phyloP scores from a whole-genome alignment of 352 stramenopile species.

The Phytophthora palmivora region DNA sequence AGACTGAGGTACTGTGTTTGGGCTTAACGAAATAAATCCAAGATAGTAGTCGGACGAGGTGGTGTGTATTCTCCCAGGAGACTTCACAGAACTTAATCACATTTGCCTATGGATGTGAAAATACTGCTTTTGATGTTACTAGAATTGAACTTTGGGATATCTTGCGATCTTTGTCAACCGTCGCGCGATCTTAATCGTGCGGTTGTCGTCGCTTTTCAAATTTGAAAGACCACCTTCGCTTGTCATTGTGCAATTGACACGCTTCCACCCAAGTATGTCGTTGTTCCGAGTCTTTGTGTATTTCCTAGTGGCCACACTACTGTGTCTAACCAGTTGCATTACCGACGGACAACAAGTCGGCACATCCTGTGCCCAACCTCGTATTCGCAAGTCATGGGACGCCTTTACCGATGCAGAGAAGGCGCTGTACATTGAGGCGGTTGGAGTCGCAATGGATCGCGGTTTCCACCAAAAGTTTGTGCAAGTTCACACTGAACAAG shows the following conservation, averaged over 20 bases:
- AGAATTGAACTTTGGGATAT: no score
- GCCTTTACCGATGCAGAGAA: constrained; percentile 43
- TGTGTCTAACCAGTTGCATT: background rate
- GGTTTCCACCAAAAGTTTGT: constrained; percentile 61
- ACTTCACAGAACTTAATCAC: no score
- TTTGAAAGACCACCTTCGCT: no score
- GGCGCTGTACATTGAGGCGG: constrained; percentile 40
- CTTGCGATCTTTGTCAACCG: no score
- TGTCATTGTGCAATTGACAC: background rate
- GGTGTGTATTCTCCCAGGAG: no score
- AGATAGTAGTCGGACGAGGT: no score
- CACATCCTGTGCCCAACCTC: constrained; percentile 33
- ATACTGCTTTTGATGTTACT: no score
- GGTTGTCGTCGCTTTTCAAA: no score
- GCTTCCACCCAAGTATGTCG: background rate
- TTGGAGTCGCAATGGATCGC: constrained; percentile 45
- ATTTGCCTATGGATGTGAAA: no score
- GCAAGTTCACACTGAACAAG: constrained; percentile 57
- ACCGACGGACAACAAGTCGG: constrained; percentile 26
- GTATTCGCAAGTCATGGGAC: constrained; percentile 61
- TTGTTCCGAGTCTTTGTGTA: background rate
- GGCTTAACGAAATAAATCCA: no score
- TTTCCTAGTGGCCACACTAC: constrained; percentile 11
- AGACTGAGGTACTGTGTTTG: no score
- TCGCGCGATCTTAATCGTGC: no score